A percentile compares a stretch with the other conserved stretches of the same genome.
phyloP scores from a whole-genome alignment of 495 filamentous ascomycete species.

The Hapsidospora chrysogenum region DNA sequence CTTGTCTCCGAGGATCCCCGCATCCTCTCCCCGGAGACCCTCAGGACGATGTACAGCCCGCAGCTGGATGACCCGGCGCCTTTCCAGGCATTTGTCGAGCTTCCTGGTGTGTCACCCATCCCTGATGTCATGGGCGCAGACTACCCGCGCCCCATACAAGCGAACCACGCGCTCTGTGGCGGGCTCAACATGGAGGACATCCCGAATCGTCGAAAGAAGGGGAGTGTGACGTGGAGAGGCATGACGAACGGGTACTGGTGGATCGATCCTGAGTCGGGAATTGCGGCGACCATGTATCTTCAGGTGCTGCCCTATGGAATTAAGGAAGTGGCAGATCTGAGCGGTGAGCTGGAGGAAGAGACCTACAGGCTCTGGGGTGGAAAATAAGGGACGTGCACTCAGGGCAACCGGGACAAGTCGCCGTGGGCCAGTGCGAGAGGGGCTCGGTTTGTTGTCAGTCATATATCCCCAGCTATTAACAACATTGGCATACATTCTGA shows the following conservation, averaged over 20 bases:
- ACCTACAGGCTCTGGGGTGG: too few relatives aligned
- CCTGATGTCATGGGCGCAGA: too few relatives aligned
- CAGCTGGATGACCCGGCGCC: constrained; percentile 28
- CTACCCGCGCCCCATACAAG: constrained; percentile 5
- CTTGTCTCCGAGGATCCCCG: constrained; percentile 9
- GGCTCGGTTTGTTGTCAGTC: too few relatives aligned
- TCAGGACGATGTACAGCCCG: constrained; percentile 33
- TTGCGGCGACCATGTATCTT: constrained; percentile 11
- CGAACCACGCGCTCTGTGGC: constrained; percentile 12
- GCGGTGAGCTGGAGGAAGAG: constrained; percentile 14
- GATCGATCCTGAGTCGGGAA: constrained; percentile 17
- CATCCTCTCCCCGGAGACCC: constrained; percentile 13
- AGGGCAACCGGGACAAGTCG: too few relatives aligned
- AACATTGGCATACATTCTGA: too few relatives aligned
- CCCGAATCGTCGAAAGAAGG: constrained; percentile 13
- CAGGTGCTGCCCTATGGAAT: constrained; percentile 11
- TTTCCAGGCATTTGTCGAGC: too few relatives aligned
- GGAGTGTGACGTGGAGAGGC: constrained; percentile 18
- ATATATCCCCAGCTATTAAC: too few relatives aligned
- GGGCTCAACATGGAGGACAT: constrained; percentile 13
- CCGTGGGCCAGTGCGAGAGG: too few relatives aligned
- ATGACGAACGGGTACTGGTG: constrained; percentile 12
- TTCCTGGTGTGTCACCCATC: constrained; percentile 1
- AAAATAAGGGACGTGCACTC: too few relatives aligned
- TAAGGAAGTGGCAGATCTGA: constrained; percentile 9